A percentile compares a stretch with the other conserved stretches of the same genome.
Evolutionary conservation across 2,329 filamentous ascomycete species (phyloP).

Genomic region (Cordyceps javanica): DNA sequence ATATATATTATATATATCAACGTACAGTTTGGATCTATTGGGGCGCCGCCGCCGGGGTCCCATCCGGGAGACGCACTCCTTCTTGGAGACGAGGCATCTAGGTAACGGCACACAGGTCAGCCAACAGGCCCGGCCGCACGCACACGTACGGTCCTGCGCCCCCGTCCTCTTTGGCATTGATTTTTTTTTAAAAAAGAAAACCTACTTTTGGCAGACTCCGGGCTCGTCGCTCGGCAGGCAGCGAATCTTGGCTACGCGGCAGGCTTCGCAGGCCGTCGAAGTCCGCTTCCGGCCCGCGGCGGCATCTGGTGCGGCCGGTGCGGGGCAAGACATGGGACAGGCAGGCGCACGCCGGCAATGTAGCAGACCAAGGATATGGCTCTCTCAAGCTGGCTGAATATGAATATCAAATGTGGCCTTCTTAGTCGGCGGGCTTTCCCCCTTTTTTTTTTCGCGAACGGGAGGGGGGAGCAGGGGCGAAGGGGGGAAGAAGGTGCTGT

Average conservation of each 20-base stretch:
- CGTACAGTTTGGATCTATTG: constrained; percentile 36
- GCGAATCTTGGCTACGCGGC: constrained; percentile 5
- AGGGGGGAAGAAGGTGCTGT: not conserved
- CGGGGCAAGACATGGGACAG: not conserved
- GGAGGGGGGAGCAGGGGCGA: not conserved
- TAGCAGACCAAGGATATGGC: too few relatives aligned
- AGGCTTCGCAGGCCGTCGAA: constrained; percentile 7
- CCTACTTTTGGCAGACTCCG: constrained; percentile 6
- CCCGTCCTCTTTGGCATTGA: too few relatives aligned
- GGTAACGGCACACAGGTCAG: too few relatives aligned
- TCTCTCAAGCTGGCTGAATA: too few relatives aligned
- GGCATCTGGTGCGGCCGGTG: not conserved
- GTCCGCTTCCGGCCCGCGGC: constrained; percentile 2
- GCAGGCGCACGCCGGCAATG: not conserved
- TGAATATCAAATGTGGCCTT: too few relatives aligned
- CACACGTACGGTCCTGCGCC: too few relatives aligned
- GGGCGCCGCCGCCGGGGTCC: constrained; percentile 44
- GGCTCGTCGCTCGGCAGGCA: constrained; percentile 4
- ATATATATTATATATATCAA: too few relatives aligned
- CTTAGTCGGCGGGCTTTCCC: too few relatives aligned
- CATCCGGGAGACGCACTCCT: constrained; percentile 47
- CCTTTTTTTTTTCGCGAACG: not conserved
- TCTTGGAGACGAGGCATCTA: constrained; percentile 47
- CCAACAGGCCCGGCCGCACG: too few relatives aligned
- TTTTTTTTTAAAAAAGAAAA: not conserved